Conservation (phyloP, 2,329 filamentous ascomycete genomes). For the Cephalotrichum gorgonifer region DNA sequence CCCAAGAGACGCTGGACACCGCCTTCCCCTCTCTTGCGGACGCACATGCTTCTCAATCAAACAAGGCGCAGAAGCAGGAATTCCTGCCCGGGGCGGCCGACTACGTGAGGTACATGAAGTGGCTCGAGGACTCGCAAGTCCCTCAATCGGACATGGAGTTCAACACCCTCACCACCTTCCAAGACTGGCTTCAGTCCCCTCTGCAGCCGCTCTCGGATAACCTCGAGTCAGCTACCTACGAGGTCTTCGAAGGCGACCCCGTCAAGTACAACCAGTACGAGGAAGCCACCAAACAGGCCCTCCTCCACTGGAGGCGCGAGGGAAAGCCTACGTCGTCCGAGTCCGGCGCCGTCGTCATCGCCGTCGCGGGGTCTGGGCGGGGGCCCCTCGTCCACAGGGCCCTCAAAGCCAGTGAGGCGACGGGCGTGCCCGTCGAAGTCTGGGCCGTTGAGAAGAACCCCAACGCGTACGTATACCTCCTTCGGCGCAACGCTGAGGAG, state of each 20-base stretch:
- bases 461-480: conserved; percentile 88
- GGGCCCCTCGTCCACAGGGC: conserved; percentile 86
- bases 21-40: conserved; percentile 65
- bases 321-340: conserved; percentile 65
- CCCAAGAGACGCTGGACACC: background rate
- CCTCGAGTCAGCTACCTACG: conserved; percentile 92
- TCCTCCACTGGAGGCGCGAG: conserved; percentile 67
- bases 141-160: conserved; percentile 41
- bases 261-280: conserved; percentile 98
- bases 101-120: conserved; percentile 70
- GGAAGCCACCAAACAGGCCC: conserved; percentile 66
- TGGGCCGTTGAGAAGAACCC: conserved; percentile 98
- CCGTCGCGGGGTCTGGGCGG: conserved; percentile 86
- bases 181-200: conserved; percentile 93
- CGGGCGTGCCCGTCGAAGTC: conserved; percentile 69
- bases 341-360: conserved; percentile 66
- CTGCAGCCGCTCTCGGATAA: conserved; percentile 94
- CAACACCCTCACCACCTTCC: conserved; percentile 48
- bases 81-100: conserved; percentile 15
- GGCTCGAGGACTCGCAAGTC: conserved; percentile 75
- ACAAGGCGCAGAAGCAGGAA: conserved; percentile 15
- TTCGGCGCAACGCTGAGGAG: conserved; percentile 71
- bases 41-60: conserved; percentile 29
- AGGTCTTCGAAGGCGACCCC: conserved; percentile 96
- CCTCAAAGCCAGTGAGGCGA: conserved; percentile 65